Conservation (phyloP, 768 basidiomycete genomes). For the Hysterangium stoloniferum region DNA sequence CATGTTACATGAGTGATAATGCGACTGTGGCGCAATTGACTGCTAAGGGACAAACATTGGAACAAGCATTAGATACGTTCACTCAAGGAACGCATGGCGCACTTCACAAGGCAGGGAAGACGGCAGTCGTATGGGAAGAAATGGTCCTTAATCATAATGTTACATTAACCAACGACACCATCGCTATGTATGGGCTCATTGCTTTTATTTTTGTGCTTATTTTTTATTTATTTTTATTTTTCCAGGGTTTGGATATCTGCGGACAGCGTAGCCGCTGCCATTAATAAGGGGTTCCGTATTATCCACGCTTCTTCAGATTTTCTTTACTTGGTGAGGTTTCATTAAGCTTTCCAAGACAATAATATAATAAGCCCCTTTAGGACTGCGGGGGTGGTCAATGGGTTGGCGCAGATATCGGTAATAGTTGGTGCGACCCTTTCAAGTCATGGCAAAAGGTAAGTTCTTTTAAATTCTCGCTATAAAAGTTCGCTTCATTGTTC, state of each 20-base stretch:
- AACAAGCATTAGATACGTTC: slow-evolving; percentile 25
- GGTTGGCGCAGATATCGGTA: slow-evolving; percentile 30
- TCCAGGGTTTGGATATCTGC: slow-evolving; percentile 24
- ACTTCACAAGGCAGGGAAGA: slow-evolving; percentile 21
- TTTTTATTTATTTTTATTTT: not conserved
- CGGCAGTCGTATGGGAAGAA: slow-evolving; percentile 34
- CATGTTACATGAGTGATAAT: slow-evolving; percentile 24
- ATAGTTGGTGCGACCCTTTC: slow-evolving; percentile 26
- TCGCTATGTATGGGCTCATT: slow-evolving; percentile 16
- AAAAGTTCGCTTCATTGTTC: not conserved
- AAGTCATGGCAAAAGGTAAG: slow-evolving; percentile 27
- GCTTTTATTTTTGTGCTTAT: slow-evolving; percentile 1
- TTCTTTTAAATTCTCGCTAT: not conserved
- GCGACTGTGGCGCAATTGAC: slow-evolving; percentile 16
- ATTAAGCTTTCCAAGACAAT: not conserved
- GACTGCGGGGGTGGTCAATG: slow-evolving; percentile 35
- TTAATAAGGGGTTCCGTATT: slow-evolving; percentile 23
- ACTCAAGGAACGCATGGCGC: slow-evolving; percentile 19
- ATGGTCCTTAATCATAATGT: slow-evolving; percentile 24
- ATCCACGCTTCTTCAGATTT: slow-evolving; percentile 29
- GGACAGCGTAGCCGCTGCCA: slow-evolving; percentile 19
- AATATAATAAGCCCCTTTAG: slow-evolving; percentile 5
- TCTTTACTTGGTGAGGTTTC: slow-evolving; percentile 25
- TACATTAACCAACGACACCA: slow-evolving; percentile 15
- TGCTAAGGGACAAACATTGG: slow-evolving; percentile 18